phyloP scores from a whole-genome alignment of 768 basidiomycete species.

The Hemileccinum impolitum region DNA sequence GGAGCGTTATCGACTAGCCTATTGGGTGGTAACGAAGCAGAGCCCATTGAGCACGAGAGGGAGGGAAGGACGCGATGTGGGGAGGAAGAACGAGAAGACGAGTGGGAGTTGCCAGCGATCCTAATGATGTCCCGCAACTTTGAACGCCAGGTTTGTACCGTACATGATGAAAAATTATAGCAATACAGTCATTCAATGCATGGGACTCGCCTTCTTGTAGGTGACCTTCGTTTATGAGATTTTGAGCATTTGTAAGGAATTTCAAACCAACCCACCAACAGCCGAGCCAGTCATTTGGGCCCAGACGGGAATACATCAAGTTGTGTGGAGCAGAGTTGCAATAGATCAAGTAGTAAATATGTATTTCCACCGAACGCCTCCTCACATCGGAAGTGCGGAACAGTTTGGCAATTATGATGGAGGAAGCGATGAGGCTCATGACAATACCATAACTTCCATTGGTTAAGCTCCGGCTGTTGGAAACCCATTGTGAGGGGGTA shows the following conservation, averaged over 20 bases:
- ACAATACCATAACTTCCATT: not conserved
- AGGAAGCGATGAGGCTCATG: not conserved
- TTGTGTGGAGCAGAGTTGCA: not conserved
- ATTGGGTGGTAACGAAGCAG: no score
- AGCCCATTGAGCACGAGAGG: no score
- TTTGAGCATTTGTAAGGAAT: not conserved
- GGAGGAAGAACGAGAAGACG: no score
- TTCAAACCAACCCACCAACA: conserved; percentile 5
- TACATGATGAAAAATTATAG: not conserved
- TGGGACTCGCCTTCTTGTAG: not conserved
- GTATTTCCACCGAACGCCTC: no score
- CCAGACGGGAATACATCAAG: conserved; percentile 5
- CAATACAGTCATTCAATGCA: not conserved
- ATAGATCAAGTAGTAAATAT: not conserved
- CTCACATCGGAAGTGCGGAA: not conserved
- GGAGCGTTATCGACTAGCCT: no score
- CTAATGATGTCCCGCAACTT: not conserved
- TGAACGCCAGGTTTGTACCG: conserved; percentile 1
- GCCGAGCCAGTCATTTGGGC: conserved; percentile 2
- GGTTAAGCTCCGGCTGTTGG: no score
- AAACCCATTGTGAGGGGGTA: no score
- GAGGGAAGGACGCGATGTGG: no score
- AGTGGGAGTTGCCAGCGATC: not conserved
- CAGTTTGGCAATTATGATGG: not conserved
- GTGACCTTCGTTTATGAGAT: not conserved